phyloP scores from a whole-genome alignment of 371 early-diverging fungal genomes.

The Mortierella sp. region DNA sequence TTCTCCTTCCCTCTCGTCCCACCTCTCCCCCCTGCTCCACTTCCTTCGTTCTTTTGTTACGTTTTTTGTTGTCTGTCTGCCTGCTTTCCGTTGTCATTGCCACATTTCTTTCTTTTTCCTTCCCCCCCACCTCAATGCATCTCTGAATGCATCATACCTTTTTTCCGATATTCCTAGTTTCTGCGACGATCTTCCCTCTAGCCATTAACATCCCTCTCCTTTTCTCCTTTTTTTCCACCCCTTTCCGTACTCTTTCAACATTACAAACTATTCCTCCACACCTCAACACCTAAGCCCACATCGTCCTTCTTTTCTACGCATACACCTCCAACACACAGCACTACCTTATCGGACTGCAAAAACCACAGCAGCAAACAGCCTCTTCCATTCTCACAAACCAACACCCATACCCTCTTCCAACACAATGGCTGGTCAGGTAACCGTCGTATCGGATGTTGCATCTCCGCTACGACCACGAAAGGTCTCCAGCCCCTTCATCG shows the following conservation, averaged over 20 bases:
- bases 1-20: too few relatives aligned
- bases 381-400: neutral
- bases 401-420: neutral
- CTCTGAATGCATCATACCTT: neutral
- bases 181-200: neutral
- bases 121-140: neutral
- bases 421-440: conserved; percentile 19
- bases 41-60: neutral
- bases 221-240: neutral
- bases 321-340: neutral
- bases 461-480: conserved; percentile 33
- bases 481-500: conserved; percentile 25
- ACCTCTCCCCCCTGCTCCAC: too few relatives aligned
- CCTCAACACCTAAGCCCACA: neutral
- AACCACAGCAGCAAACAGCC: neutral
- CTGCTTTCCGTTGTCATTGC: neutral
- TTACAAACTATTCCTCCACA: neutral
- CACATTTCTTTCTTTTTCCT: neutral
- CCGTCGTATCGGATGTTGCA: conserved; percentile 18
- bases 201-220: neutral
- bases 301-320: neutral
- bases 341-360: neutral
- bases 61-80: neutral
- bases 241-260: neutral
- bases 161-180: neutral